Evolutionary conservation across 169 alveolate species (phyloP).

Genomic region (Amoebophrya sp.): DNA sequence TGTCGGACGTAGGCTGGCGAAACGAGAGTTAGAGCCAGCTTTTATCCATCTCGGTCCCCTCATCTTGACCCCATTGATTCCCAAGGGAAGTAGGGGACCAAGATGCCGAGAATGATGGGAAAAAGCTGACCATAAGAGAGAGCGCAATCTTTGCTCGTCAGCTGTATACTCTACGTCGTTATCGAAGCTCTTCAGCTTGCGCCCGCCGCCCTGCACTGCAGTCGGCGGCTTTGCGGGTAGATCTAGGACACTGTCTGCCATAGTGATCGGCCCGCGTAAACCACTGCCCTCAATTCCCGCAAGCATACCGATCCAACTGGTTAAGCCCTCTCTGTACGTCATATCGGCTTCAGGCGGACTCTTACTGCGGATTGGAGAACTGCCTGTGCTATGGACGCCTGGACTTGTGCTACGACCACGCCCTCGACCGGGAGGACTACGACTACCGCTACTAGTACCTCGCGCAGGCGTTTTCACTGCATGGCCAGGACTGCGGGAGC

Average conservation of each 20-base stretch:
- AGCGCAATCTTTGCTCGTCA: no score
- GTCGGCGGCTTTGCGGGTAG: background rate
- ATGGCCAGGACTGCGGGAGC: no score
- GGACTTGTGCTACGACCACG: no score
- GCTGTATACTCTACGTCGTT: background rate
- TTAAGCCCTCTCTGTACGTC: background rate
- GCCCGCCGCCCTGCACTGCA: background rate
- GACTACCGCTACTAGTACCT: no score
- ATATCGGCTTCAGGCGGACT: background rate
- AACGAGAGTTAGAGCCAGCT: background rate
- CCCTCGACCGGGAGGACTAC: background rate
- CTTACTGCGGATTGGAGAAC: no score
- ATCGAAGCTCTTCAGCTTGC: background rate
- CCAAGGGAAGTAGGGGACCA: no score
- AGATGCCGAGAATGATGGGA: no score
- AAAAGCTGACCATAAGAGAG: no score
- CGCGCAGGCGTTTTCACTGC: no score
- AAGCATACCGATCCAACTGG: background rate
- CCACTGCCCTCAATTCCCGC: background rate
- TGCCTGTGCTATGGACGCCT: no score
- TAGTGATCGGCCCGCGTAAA: background rate
- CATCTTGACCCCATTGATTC: no score
- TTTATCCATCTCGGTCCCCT: no score
- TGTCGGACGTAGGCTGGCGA: slow-evolving; percentile 3
- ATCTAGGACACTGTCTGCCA: background rate